Evolutionary conservation across 2,329 filamentous ascomycete genomes (phyloP), one percentile per base, ranked within the genome.

Genomic region (Aspergillus pseudotamarii): DNA sequence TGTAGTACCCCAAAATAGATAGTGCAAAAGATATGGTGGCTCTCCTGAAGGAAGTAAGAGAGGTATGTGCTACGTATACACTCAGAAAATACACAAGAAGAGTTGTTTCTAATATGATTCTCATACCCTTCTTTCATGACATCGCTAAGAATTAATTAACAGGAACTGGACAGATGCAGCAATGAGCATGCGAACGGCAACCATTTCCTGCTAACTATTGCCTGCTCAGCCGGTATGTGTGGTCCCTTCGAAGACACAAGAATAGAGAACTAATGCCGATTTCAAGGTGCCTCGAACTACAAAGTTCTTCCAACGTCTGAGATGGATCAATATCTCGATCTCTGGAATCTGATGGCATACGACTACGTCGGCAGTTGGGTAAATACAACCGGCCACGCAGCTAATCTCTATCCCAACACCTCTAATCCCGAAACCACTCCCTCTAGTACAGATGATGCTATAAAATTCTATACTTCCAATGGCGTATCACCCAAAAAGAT

Each of bases 361-460:
- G 93, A 96, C 79, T 96, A 88, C 75, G 68, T 93, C 6, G 94
- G 94, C 1, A 90, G 88, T 3, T 97, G 93, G 93, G 91, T 94
- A 71, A 70, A 79, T 3, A 75, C 73, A 4, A 83, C 91, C 1
- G 93, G 90, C 5, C 93, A 98, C 79, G 89, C 93, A 75, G 87
- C 94, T 6, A 97, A 97, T 75, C 75, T 97, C 43, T 91, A 85
- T 72, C 84, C 84, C 0, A 89, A 85, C 28, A 68, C 69, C 1
- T 72, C 79, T 8, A 86, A 88, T 72, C 86, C 91, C 0, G 69
- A 77, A 1, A 83, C 84, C 58, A 97, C 94, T 0, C 93, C 93
- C 0, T 97, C 94, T 80, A 92, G 86, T 78, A 92, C 91, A 3
- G 82, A 86, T 4, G 81, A 84, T 1, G 93, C 94, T 0, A 80